Conservation (phyloP, 2,329 filamentous ascomycete genomes). For the Dothideomycetes sp. region DNA sequence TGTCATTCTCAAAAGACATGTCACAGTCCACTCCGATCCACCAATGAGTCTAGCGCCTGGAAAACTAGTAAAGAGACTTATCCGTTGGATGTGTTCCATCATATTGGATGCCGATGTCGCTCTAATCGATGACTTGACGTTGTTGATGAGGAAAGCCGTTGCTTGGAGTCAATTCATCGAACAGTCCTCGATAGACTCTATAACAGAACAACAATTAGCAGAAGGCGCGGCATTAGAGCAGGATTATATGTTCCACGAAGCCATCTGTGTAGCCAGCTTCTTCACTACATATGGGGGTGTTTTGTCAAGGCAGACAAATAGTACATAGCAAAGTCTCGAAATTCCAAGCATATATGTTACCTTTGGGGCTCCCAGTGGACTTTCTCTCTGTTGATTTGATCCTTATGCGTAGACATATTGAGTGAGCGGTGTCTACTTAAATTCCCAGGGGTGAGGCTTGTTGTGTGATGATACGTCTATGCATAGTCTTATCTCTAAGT, state of each 20-base stretch:
- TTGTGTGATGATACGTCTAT: too few relatives aligned
- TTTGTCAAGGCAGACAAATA: neutral
- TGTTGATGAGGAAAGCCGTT: conserved; percentile 2
- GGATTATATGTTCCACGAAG: conserved; percentile 6
- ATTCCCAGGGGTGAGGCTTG: too few relatives aligned
- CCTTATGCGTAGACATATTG: too few relatives aligned
- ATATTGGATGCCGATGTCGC: conserved; percentile 5
- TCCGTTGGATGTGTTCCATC: conserved; percentile 7
- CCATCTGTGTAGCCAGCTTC: conserved; percentile 1
- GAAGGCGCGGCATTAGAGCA: neutral
- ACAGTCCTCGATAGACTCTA: too few relatives aligned
- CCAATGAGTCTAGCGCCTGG: neutral
- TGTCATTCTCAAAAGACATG: neutral
- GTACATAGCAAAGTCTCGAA: too few relatives aligned
- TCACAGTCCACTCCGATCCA: neutral
- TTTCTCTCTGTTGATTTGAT: too few relatives aligned
- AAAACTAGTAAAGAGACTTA: conserved; percentile 1
- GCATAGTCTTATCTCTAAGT: too few relatives aligned
- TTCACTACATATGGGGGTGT: neutral
- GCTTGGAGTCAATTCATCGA: neutral
- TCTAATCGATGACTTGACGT: neutral
- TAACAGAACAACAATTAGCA: neutral
- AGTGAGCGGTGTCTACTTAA: too few relatives aligned
- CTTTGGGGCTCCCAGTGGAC: too few relatives aligned
- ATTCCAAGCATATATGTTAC: too few relatives aligned